These are phyloP conservation scores for Stevia rebaudiana DNA, from an alignment of 140 eudicot genomes.

Conservation along the genomic window DNA sequence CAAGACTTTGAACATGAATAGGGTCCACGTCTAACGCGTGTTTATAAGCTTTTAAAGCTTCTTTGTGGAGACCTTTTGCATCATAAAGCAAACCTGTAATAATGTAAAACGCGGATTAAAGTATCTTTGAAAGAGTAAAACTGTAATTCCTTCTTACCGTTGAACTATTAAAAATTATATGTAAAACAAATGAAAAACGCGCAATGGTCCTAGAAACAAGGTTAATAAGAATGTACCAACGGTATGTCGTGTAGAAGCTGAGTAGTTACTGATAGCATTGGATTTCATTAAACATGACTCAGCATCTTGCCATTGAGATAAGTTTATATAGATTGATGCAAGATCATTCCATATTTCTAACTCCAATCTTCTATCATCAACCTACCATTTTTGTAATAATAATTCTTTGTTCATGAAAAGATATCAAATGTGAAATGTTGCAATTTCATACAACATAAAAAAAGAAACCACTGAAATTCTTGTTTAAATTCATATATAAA, in stretches of 20 bases:
- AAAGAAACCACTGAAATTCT: too few relatives aligned
- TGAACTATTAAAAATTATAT: not conserved
- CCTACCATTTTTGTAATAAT: conserved; percentile 22
- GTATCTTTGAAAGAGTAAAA: too few relatives aligned
- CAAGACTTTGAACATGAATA: conserved; percentile 56
- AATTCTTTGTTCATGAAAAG: not conserved
- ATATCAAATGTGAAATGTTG: too few relatives aligned
- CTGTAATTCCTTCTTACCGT: too few relatives aligned
- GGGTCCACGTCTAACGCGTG: conserved; percentile 65
- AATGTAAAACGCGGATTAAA: not conserved
- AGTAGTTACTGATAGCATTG: conserved; percentile 44
- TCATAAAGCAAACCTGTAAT: conserved; percentile 62
- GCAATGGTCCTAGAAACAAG: not conserved
- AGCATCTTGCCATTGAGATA: conserved; percentile 70
- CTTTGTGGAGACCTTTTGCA: conserved; percentile 59
- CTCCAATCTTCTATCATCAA: conserved; percentile 41
- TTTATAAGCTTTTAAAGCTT: conserved; percentile 53
- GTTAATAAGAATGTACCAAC: conserved; percentile 38
- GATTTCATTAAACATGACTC: conserved; percentile 69
- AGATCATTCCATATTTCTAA: conserved; percentile 76
- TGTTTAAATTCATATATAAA: too few relatives aligned
- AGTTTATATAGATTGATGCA: conserved; percentile 52
- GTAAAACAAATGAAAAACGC: not conserved
- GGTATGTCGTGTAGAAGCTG: conserved; percentile 67
- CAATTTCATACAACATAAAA: too few relatives aligned